Evolutionary conservation across 495 filamentous ascomycete species (phyloP), one percentile per base, ranked within the genome.

Genomic region (Aeminium ludgeri): DNA sequence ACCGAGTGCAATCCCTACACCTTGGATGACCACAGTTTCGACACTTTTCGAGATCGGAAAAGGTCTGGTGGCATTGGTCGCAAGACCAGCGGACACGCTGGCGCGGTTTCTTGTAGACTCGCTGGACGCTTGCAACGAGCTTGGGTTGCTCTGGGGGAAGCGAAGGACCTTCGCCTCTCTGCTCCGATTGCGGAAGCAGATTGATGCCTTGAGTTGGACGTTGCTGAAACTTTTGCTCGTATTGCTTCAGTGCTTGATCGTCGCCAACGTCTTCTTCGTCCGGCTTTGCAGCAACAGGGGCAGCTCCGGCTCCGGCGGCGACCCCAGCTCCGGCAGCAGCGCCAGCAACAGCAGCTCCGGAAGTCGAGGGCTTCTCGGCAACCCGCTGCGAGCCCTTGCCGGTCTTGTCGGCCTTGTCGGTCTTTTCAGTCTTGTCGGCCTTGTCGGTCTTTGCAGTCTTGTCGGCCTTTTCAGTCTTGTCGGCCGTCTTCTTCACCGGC

Each of bases 401-500:
- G n/a, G n/a, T n/a, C n/a, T n/a, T n/a, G n/a, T n/a, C n/a, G n/a
- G n/a, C n/a, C n/a, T n/a, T n/a, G 29, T 34, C 43, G 42, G 30
- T 34, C 44, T 35, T 42, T 53, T 54, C 63, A 50, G 63, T 59
- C 42, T 60, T 58, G 46, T 59, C 63, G 40, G 68, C 59, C 46
- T n/a, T n/a, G n/a, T n/a, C n/a, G n/a, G n/a, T n/a, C n/a, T n/a
- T n/a, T n/a, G n/a, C n/a, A n/a, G n/a, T n/a, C n/a, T n/a, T n/a
- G 29, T 34, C 43, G 42, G 30, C 31, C 44, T 35, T 42, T 53
- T 54, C 63, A 50, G 63, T 59, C 42, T 60, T 58, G 46, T 59
- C 63, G 40, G 68, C 59, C 46, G 61, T 58, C 29, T 63, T 65
- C 62, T 69, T 69, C 27, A 61, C 51, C 2, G 84, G 82, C 45